phyloP scores from a whole-genome alignment of 768 basidiomycete genomes.

The Hypsizygus marmoreus region DNA sequence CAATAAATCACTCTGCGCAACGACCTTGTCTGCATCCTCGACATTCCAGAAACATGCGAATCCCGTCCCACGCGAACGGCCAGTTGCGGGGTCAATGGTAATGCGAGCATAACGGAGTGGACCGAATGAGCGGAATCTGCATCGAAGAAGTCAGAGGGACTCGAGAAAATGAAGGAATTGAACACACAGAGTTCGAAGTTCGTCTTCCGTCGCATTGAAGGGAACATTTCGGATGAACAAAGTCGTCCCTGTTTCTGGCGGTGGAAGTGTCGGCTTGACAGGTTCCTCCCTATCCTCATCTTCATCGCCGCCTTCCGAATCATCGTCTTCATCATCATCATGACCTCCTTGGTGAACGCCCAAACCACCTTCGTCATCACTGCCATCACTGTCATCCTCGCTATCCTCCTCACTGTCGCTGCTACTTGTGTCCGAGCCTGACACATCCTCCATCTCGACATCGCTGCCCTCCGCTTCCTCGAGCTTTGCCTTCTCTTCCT shows the following conservation, averaged over 20 bases:
- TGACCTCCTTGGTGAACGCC: constrained; percentile 47
- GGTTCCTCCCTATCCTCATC: constrained; percentile 43
- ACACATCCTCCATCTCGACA: constrained; percentile 36
- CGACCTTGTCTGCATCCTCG: constrained; percentile 83
- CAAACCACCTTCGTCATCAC: constrained; percentile 41
- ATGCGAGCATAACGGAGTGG: constrained; percentile 92
- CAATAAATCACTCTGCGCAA: constrained; percentile 77
- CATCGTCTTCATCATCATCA: constrained; percentile 41
- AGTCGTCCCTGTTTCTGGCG: constrained; percentile 86
- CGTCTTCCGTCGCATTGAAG: constrained; percentile 91
- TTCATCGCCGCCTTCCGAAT: constrained; percentile 34
- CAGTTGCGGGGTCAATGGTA: constrained; percentile 79
- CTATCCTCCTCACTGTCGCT: constrained; percentile 27
- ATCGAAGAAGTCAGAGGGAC: constrained; percentile 3
- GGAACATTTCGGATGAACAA: constrained; percentile 94
- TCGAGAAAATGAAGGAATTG: not conserved
- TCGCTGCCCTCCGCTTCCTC: constrained; percentile 41
- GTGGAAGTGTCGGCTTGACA: constrained; percentile 70
- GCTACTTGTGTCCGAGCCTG: constrained; percentile 29
- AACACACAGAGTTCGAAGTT: constrained; percentile 79
- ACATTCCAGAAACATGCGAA: constrained; percentile 98
- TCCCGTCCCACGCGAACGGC: constrained; percentile 90
- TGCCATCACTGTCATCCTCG: constrained; percentile 32
- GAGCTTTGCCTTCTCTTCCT: constrained; percentile 69
- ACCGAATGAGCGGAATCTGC: constrained; percentile 89